Evolutionary conservation across 345 rosid genomes (phyloP).

Genomic region (Salix udensis): DNA sequence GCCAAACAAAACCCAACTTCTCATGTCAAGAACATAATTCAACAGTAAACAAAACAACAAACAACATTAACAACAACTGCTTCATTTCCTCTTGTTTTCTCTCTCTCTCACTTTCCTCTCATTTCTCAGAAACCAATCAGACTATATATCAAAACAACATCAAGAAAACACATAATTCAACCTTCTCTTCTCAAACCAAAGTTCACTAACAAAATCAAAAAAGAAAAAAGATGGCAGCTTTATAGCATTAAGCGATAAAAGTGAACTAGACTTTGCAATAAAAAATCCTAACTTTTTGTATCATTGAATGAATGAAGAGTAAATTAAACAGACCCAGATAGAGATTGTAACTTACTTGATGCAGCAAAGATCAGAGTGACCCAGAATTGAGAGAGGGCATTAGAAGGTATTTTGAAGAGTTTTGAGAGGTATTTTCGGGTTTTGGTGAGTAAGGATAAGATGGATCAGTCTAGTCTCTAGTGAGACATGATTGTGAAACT

Average conservation of each 20-base stretch:
- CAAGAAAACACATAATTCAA: not conserved
- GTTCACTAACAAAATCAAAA: not conserved
- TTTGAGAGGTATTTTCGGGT: constrained; percentile 1
- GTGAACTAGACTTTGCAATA: not conserved
- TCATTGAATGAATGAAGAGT: not conserved
- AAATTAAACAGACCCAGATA: not conserved
- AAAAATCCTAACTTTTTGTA: not conserved
- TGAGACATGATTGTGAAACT: not conserved
- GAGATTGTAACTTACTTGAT: not conserved
- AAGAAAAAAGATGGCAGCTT: not conserved
- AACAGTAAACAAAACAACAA: not conserved
- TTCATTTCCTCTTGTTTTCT: not conserved
- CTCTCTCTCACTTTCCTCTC: not conserved
- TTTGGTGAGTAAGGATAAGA: not conserved
- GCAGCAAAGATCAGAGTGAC: not conserved
- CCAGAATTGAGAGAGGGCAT: not conserved
- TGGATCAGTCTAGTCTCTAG: not conserved
- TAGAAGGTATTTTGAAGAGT: not conserved
- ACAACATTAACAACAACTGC: not conserved
- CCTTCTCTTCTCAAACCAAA: not conserved
- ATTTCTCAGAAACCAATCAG: not conserved
- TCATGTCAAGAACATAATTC: not conserved
- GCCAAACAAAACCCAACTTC: not conserved
- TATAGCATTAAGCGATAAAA: not conserved
- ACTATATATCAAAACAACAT: not conserved